Evolutionary conservation across 2,329 filamentous ascomycete genomes (phyloP).

Genomic region (Aureobasidium melanogenum): DNA sequence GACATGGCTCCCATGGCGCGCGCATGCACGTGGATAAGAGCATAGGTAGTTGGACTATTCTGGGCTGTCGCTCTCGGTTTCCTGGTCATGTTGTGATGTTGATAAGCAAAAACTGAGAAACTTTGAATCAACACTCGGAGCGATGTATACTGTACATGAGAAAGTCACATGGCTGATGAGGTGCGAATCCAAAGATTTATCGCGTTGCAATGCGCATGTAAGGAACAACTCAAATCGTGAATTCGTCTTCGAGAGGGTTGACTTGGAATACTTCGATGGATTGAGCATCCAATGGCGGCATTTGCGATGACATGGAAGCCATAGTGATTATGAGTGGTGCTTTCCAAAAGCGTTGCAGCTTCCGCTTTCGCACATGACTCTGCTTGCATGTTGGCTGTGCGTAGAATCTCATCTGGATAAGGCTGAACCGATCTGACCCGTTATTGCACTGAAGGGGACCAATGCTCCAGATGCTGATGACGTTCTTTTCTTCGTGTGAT

Average conservation of each 20-base stretch:
- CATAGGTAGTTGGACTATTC: neutral
- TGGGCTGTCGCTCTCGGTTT: neutral
- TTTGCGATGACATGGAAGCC: neutral
- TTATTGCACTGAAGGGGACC: neutral
- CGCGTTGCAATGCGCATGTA: neutral
- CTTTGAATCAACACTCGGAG: neutral
- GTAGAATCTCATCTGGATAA: neutral
- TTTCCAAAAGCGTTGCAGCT: neutral
- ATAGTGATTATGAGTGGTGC: neutral
- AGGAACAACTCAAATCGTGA: neutral
- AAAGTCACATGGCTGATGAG: neutral
- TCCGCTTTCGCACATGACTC: neutral
- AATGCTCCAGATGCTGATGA: neutral
- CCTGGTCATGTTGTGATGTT: neutral
- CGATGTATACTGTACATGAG: neutral
- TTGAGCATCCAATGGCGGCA: slow-evolving; percentile 3
- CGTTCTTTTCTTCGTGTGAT: neutral
- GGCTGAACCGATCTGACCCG: neutral
- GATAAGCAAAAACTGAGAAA: neutral
- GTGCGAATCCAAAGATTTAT: neutral
- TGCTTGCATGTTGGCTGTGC: neutral
- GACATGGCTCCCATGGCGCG: neutral
- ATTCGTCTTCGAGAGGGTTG: neutral
- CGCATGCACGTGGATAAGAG: neutral
- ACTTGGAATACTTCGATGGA: neutral